Percentiles rank a stretch among this genome's conserved stretches.
Evolutionary conservation across 2,329 filamentous ascomycete species (phyloP).

Genomic region (Coleophoma eucalyptorum): DNA sequence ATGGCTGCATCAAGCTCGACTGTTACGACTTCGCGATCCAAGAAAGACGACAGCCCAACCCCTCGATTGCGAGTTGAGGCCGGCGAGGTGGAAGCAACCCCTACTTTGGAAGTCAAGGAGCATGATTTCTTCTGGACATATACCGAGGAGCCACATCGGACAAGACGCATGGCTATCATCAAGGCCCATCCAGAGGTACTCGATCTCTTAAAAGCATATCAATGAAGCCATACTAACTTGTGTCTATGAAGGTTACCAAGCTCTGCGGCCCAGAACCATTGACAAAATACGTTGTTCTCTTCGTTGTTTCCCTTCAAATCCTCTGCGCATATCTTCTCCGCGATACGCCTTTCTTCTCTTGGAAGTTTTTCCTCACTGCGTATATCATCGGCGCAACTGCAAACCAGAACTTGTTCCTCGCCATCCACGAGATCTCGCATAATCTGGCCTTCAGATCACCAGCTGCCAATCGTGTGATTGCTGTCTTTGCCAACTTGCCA

Average conservation of each 20-base stretch:
- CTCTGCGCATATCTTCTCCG: constrained; percentile 73
- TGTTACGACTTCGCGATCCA: constrained; percentile 12
- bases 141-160: constrained; percentile 94
- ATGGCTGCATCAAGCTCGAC: constrained; percentile 19
- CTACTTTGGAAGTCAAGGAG: constrained; percentile 21
- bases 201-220: background rate
- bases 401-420: constrained; percentile 97
- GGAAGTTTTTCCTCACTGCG: constrained; percentile 79
- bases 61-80: constrained; percentile 7
- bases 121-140: constrained; percentile 92
- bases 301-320: constrained; percentile 80
- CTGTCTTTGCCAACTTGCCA: constrained; percentile 90
- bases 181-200: constrained; percentile 93
- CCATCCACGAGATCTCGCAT: constrained; percentile 98
- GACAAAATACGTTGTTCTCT: constrained; percentile 87
- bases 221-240: background rate
- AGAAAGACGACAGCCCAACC: constrained; percentile 3
- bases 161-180: constrained; percentile 88
- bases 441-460: constrained; percentile 89
- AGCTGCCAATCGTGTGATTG: constrained; percentile 76
- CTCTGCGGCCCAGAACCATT: constrained; percentile 94
- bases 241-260: constrained; percentile 71
- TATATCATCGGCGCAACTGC: constrained; percentile 92
- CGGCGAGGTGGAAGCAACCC: constrained; percentile 5
- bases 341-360: constrained; percentile 75